These are phyloP conservation scores for Curvularia sp. DNA, from an alignment of 2,329 filamentous ascomycete genomes.

Conservation along the genomic window DNA sequence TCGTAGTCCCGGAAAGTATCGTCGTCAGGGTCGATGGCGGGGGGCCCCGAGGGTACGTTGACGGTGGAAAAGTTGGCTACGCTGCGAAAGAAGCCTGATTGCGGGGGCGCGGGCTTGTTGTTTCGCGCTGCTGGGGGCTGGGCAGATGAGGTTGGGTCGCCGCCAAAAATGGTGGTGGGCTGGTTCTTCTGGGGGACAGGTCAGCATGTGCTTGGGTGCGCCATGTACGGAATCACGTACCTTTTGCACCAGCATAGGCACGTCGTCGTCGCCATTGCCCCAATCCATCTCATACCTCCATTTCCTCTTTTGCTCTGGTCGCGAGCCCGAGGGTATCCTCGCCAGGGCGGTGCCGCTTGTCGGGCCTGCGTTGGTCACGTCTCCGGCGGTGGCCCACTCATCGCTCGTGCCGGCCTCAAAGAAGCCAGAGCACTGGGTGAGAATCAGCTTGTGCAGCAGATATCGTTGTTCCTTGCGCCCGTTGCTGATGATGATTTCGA, in stretches of 20 bases:
- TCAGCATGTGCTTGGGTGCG: constrained; percentile 17
- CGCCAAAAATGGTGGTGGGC: constrained; percentile 67
- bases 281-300: constrained; percentile 92
- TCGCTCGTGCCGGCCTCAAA: constrained; percentile 86
- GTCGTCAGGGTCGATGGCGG: constrained; percentile 67
- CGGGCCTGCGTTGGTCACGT: constrained; percentile 32
- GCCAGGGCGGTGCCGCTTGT: constrained; percentile 47
- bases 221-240: constrained; percentile 52
- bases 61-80: constrained; percentile 78
- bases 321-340: constrained; percentile 51
- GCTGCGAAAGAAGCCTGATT: constrained; percentile 81
- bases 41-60: constrained; percentile 49
- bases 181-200: constrained; percentile 32
- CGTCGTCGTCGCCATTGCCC: constrained; percentile 71
- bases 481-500: constrained; percentile 81
- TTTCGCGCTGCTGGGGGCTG: constrained; percentile 61
- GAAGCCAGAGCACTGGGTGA: constrained; percentile 90
- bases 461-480: constrained; percentile 81
- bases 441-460: constrained; percentile 83
- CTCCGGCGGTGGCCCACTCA: constrained; percentile 69
- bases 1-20: constrained; percentile 91
- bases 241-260: constrained; percentile 88
- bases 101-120: constrained; percentile 69
- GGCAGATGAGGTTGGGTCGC: constrained; percentile 48
- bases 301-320: constrained; percentile 61